These are phyloP conservation scores for Candida palmyrensis DNA, from an alignment of 805 yeast species.

Conservation along the genomic window DNA sequence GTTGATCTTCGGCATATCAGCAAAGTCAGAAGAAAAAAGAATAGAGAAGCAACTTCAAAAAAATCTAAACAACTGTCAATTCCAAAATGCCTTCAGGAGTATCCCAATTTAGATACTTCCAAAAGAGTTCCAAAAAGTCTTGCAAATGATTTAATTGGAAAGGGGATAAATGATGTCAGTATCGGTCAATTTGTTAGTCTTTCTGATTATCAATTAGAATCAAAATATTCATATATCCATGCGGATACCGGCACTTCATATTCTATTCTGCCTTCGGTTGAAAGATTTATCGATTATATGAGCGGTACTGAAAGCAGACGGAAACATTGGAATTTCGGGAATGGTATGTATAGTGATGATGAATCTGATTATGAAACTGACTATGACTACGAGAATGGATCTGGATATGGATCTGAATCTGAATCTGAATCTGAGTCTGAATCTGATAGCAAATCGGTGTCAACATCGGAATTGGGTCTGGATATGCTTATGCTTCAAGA, in stretches of 20 bases:
- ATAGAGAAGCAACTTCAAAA: too few species aligned
- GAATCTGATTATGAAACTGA: too few species aligned
- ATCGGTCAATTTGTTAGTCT: conserved; percentile 49
- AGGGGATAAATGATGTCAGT: conserved; percentile 44
- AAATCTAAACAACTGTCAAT: conserved; percentile 12
- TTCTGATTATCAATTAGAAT: conserved; percentile 35
- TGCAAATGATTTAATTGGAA: conserved; percentile 40
- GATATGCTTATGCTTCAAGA: too few species aligned
- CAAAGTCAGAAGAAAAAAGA: too few species aligned
- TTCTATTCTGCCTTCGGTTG: conserved; percentile 17
- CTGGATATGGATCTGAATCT: too few species aligned
- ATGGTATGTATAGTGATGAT: too few species aligned
- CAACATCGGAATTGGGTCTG: too few species aligned
- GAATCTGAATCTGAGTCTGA: too few species aligned
- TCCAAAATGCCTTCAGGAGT: conserved; percentile 28
- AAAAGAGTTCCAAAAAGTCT: conserved; percentile 41
- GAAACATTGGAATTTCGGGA: too few species aligned
- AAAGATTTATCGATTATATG: conserved; percentile 4
- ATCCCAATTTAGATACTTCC: conserved; percentile 33
- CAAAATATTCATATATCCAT: conserved; percentile 40
- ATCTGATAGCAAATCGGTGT: too few species aligned
- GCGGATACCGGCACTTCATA: conserved; percentile 41
- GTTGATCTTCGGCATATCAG: conserved; percentile 16
- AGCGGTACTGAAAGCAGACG: neutral
- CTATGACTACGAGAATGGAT: too few species aligned